Evolutionary conservation across 345 rosid species (phyloP).

Genomic region (Raphanus sativus): DNA sequence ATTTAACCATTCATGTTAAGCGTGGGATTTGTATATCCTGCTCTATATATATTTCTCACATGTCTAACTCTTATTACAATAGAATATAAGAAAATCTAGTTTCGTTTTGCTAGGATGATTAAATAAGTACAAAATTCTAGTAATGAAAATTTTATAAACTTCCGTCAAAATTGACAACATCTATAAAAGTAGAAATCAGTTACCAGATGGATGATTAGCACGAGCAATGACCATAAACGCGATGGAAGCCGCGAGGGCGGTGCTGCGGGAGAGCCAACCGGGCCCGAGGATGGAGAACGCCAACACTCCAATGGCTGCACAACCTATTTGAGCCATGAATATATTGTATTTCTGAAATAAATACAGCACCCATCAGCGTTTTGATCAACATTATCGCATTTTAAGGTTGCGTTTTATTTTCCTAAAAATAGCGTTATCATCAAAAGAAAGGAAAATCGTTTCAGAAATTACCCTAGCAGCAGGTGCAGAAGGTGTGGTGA

Average conservation of each 20-base stretch:
- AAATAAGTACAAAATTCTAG: not conserved
- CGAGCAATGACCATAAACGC: slow-evolving; percentile 82
- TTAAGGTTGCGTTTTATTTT: not conserved
- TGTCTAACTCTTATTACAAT: no score
- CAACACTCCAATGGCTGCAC: slow-evolving; percentile 83
- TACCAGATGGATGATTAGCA: slow-evolving; percentile 89
- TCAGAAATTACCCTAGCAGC: slow-evolving; percentile 53
- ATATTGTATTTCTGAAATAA: slow-evolving; percentile 83
- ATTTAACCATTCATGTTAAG: no score
- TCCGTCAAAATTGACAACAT: not conserved
- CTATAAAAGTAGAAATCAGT: no score
- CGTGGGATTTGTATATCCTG: no score
- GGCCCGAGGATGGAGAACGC: slow-evolving; percentile 72
- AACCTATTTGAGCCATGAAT: slow-evolving; percentile 90
- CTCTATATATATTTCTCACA: no score
- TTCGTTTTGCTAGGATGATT: no score
- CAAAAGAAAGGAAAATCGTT: not conserved
- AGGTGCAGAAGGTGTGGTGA: slow-evolving; percentile 73
- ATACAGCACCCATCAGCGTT: slow-evolving; percentile 5
- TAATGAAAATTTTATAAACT: not conserved
- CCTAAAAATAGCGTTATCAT: not conserved
- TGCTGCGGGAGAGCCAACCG: slow-evolving; percentile 82
- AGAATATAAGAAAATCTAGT: no score
- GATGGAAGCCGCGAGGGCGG: slow-evolving; percentile 72
- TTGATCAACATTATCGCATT: slow-evolving; percentile 14